Evolutionary conservation across 2,329 filamentous ascomycete species (phyloP).

Genomic region (Endothia cerciana): DNA sequence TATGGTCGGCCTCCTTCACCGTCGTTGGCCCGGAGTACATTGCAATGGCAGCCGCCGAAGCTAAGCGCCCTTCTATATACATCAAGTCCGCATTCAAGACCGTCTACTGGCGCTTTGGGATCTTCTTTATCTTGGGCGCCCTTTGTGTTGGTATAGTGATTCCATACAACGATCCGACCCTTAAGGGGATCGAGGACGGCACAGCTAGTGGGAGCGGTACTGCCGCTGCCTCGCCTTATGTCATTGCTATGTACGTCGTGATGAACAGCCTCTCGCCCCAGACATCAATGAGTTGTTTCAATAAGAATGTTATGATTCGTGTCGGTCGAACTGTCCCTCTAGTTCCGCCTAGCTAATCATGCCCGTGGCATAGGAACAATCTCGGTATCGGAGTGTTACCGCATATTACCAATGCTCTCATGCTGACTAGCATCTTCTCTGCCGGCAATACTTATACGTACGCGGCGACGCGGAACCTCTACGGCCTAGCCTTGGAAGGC

Average conservation of each 20-base stretch:
- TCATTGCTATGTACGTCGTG: conserved; percentile 57
- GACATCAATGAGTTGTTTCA: neutral
- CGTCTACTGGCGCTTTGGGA: conserved; percentile 71
- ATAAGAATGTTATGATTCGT: neutral
- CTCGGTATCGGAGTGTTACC: conserved; percentile 57
- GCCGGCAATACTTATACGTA: conserved; percentile 30
- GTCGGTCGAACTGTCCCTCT: too few species aligned
- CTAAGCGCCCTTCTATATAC: conserved; percentile 63
- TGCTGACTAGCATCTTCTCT: conserved; percentile 30
- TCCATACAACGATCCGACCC: conserved; percentile 63
- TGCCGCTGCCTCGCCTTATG: conserved; percentile 64
- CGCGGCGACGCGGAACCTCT: conserved; percentile 28
- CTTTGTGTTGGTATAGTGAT: conserved; percentile 69
- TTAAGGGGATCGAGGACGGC: conserved; percentile 54
- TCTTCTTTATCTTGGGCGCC: conserved; percentile 73
- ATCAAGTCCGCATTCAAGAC: conserved; percentile 74
- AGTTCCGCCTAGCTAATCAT: neutral
- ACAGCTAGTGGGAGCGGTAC: conserved; percentile 40
- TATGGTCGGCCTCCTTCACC: conserved; percentile 67
- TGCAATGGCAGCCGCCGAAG: conserved; percentile 70
- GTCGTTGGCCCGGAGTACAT: conserved; percentile 72
- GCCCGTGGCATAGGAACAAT: conserved; percentile 39
- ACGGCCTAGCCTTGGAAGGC: conserved; percentile 29
- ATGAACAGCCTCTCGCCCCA: neutral
- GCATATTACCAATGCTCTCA: conserved; percentile 60